These are phyloP conservation scores for Ceratobasidium sp. DNA, from an alignment of 1,284 basidiomycete species.

Conservation along the genomic window DNA sequence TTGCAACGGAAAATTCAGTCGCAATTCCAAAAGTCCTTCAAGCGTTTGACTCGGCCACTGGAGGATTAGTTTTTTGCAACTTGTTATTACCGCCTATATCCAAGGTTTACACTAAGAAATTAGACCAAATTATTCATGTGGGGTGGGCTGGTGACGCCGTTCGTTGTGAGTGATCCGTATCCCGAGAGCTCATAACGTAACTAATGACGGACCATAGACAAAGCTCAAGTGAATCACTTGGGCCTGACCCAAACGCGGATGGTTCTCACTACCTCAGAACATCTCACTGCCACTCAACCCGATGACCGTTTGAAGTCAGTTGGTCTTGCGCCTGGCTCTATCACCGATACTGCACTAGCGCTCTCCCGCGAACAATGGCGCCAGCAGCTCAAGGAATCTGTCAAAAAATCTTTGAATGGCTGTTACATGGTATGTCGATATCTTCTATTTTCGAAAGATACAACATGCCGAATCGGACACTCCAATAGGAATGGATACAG, in stretches of 20 bases:
- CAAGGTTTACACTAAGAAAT: neutral
- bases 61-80: constrained; percentile 25
- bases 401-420: constrained; percentile 5
- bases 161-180: neutral
- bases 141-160: constrained; percentile 2
- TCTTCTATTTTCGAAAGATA: too few relatives aligned
- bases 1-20: neutral
- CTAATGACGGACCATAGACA: neutral
- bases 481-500: constrained; percentile 19
- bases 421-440: constrained; percentile 21
- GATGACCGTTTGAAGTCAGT: too few relatives aligned
- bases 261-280: neutral
- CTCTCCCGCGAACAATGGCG: neutral
- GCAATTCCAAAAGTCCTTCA: constrained; percentile 1
- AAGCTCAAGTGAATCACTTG: neutral
- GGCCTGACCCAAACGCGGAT: neutral
- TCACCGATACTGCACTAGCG: too few relatives aligned
- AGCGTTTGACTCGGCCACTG: constrained; percentile 9
- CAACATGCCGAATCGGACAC: neutral
- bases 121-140: constrained; percentile 22
- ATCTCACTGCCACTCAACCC: neutral
- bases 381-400: neutral
- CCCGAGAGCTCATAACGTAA: neutral
- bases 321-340: neutral
- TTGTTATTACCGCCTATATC: neutral